Conservation (phyloP, 371 early-diverging fungal genomes). For the Encephalitozoon hellem region DNA sequence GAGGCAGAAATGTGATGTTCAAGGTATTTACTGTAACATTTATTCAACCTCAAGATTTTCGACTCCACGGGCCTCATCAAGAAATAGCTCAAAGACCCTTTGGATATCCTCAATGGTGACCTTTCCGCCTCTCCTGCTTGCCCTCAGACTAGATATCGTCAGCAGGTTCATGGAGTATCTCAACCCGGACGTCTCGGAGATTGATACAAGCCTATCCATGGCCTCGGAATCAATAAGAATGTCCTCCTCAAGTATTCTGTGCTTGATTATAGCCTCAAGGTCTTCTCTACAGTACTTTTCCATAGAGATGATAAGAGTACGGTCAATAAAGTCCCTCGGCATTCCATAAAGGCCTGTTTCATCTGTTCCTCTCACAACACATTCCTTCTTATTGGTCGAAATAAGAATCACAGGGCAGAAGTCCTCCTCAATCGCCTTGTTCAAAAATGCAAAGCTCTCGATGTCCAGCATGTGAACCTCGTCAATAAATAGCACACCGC, state of each 20-base stretch:
- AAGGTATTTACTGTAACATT: background rate
- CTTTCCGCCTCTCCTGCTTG: slow-evolving; percentile 66
- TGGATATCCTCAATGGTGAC: background rate
- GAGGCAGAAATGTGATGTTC: background rate
- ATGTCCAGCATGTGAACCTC: slow-evolving; percentile 96
- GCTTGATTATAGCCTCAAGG: slow-evolving; percentile 74
- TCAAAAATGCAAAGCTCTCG: slow-evolving; percentile 92
- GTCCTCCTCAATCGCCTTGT: slow-evolving; percentile 78
- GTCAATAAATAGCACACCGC: slow-evolving; percentile 92
- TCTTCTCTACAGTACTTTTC: slow-evolving; percentile 73
- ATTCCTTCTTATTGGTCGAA: slow-evolving; percentile 92
- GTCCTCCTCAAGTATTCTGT: slow-evolving; percentile 81
- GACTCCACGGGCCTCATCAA: background rate
- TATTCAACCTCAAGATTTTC: background rate
- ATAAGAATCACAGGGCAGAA: slow-evolving; percentile 91
- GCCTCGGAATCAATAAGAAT: slow-evolving; percentile 85
- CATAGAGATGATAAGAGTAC: slow-evolving; percentile 77
- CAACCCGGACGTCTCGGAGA: slow-evolving; percentile 79
- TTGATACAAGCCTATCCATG: slow-evolving; percentile 71
- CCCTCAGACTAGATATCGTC: slow-evolving; percentile 74
- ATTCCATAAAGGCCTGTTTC: slow-evolving; percentile 85
- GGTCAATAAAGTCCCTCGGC: slow-evolving; percentile 86
- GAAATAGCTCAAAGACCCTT: background rate
- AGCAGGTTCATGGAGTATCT: slow-evolving; percentile 91
- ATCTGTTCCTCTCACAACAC: slow-evolving; percentile 64